phyloP scores from a whole-genome alignment of 331 rosid genomes.

The Malus hybrid region DNA sequence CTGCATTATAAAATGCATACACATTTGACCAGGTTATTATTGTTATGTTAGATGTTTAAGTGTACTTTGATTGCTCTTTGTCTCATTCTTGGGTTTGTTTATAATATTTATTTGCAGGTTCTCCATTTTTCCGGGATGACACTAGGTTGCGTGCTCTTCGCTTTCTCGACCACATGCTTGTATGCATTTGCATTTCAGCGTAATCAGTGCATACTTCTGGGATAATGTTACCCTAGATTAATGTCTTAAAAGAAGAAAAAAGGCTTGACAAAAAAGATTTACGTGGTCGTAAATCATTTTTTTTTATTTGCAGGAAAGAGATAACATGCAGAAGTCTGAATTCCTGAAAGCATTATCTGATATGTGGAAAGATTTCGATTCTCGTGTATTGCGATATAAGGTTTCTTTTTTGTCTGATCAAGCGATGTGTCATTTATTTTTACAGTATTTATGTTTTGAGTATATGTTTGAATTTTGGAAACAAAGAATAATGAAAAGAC shows the following conservation, averaged over 20 bases:
- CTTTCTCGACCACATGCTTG: conserved; percentile 98
- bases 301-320: conserved; percentile 72
- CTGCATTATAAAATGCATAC: not conserved
- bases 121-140: conserved; percentile 85
- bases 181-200: conserved; percentile 41
- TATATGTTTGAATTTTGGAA: not conserved
- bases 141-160: conserved; percentile 98
- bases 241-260: not conserved
- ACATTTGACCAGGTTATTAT: not conserved
- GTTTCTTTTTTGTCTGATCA: conserved; percentile 25
- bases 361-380: conserved; percentile 99
- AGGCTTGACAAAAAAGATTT: not conserved
- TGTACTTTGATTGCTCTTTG: not conserved
- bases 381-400: conserved; percentile 96
- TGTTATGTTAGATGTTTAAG: not conserved
- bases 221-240: conserved; percentile 5
- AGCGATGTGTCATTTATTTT: not conserved
- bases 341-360: conserved; percentile 89
- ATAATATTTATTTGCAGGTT: conserved; percentile 43
- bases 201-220: conserved; percentile 17
- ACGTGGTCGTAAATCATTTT: conserved; percentile 6
- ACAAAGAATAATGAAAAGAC: not conserved
- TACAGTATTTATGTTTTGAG: not conserved
- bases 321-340: conserved; percentile 97
- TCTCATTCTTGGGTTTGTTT: not conserved